These are phyloP conservation scores for Aspergillus japonicus DNA, from an alignment of 2,329 filamentous ascomycete genomes.

Conservation along the genomic window DNA sequence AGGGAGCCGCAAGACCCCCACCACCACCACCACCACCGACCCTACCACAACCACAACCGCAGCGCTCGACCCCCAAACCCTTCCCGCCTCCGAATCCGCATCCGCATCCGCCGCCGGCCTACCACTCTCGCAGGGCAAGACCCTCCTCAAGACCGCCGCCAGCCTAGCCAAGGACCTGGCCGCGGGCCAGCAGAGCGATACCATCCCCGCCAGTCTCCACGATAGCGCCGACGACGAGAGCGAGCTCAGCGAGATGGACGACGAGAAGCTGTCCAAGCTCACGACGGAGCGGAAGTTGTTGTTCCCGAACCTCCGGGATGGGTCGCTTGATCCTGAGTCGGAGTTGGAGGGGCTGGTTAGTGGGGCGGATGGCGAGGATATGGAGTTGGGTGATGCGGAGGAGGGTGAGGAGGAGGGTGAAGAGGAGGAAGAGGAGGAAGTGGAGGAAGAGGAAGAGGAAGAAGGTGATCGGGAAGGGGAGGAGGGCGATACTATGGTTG, in stretches of 20 bases:
- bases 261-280: slow-evolving; percentile 33
- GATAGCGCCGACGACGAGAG: slow-evolving; percentile 69
- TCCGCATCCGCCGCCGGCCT: neutral
- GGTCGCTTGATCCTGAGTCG: slow-evolving; percentile 25
- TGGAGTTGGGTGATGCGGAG: slow-evolving; percentile 10
- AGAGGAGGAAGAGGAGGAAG: slow-evolving; percentile 13
- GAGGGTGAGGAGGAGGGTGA: slow-evolving; percentile 14
- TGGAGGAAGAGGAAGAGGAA: slow-evolving; percentile 14
- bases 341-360: slow-evolving; percentile 23
- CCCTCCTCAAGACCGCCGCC: no score
- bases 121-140: no score
- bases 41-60: neutral
- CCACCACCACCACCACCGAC: neutral
- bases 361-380: slow-evolving; percentile 22
- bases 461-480: slow-evolving; percentile 15
- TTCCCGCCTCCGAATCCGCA: neutral
- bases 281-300: slow-evolving; percentile 22
- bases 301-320: slow-evolving; percentile 28
- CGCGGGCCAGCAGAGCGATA: slow-evolving; percentile 47
- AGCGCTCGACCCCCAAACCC: neutral
- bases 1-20: neutral
- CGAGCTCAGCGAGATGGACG: slow-evolving; percentile 63
- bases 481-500: slow-evolving; percentile 8
- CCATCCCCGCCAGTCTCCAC: slow-evolving; percentile 58
- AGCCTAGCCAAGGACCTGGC: slow-evolving; percentile 46